Conservation (phyloP, 1,284 basidiomycete species). For the Veloporphyrellus conicus region DNA sequence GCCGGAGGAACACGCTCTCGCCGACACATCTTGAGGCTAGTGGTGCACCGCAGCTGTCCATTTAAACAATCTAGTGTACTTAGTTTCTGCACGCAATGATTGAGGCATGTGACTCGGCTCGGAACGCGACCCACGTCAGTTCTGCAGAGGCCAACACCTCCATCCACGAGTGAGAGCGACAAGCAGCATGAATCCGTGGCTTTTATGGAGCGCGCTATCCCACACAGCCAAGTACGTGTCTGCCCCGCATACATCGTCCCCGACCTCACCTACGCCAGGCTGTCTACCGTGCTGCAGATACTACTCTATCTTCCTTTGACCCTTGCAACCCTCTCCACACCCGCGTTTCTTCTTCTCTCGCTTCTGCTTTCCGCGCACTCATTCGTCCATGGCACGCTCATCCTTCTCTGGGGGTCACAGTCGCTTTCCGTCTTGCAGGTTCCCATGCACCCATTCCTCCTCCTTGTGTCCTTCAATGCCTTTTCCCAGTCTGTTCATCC, state of each 20-base stretch:
- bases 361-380: conserved; percentile 72
- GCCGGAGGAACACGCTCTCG: conserved; percentile 40
- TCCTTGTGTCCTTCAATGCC: conserved; percentile 76
- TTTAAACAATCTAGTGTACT: conserved; percentile 12
- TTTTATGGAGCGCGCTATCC: conserved; percentile 63
- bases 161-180: conserved; percentile 2
- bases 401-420: conserved; percentile 61
- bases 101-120: conserved; percentile 6
- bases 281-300: conserved; percentile 75
- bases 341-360: conserved; percentile 77
- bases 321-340: conserved; percentile 71
- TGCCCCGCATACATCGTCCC: background rate
- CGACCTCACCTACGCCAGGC: conserved; percentile 36
- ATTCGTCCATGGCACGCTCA: conserved; percentile 69
- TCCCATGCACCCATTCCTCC: conserved; percentile 74
- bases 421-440: conserved; percentile 71
- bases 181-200: conserved; percentile 46
- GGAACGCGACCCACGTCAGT: conserved; percentile 1
- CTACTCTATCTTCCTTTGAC: conserved; percentile 80
- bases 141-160: background rate
- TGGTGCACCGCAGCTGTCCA: conserved; percentile 17
- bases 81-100: background rate
- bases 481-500: conserved; percentile 63
- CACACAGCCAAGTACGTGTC: conserved; percentile 56
- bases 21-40: conserved; percentile 18